Conservation (phyloP, 2,329 filamentous ascomycete genomes). For the Endocalyx cinctus region DNA sequence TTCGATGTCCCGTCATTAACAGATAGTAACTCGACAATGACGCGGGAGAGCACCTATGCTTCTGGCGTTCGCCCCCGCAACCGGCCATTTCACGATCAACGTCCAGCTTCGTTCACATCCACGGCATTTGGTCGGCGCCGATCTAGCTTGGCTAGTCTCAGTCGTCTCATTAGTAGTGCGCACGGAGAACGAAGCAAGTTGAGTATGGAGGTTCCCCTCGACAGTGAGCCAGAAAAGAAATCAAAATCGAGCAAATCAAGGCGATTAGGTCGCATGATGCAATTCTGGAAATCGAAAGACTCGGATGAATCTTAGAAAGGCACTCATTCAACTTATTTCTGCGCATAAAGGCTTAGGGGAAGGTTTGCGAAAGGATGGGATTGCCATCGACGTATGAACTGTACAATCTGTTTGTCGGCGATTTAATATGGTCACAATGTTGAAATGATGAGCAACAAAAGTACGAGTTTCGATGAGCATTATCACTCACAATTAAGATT, state of each 20-base stretch:
- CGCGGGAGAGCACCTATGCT: slow-evolving; percentile 57
- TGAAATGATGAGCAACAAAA: no score
- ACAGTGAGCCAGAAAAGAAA: slow-evolving; percentile 54
- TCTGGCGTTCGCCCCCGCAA: slow-evolving; percentile 30
- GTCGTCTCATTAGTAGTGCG: slow-evolving; percentile 68
- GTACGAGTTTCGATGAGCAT: no score
- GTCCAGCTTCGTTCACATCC: slow-evolving; percentile 58
- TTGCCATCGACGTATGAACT: no score
- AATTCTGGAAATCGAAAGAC: slow-evolving; percentile 69
- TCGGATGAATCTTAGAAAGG: slow-evolving; percentile 16
- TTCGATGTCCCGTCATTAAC: slow-evolving; percentile 69
- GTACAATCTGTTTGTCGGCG: no score
- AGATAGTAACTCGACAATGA: slow-evolving; percentile 74
- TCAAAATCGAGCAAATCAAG: slow-evolving; percentile 60
- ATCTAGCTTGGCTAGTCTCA: slow-evolving; percentile 72
- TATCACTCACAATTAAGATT: no score
- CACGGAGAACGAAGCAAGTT: slow-evolving; percentile 73
- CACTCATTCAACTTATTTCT: not conserved
- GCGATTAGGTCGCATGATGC: slow-evolving; percentile 69
- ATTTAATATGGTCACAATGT: no score
- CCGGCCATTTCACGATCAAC: slow-evolving; percentile 47
- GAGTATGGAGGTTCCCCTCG: slow-evolving; percentile 60
- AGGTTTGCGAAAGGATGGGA: no score
- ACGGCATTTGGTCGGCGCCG: slow-evolving; percentile 64
- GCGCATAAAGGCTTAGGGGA: no score